A percentile compares a stretch with the other conserved stretches of the same genome.
These are phyloP conservation scores for Penicillium bialowiezense DNA, from an alignment of 495 filamentous ascomycete genomes.

Conservation along the genomic window DNA sequence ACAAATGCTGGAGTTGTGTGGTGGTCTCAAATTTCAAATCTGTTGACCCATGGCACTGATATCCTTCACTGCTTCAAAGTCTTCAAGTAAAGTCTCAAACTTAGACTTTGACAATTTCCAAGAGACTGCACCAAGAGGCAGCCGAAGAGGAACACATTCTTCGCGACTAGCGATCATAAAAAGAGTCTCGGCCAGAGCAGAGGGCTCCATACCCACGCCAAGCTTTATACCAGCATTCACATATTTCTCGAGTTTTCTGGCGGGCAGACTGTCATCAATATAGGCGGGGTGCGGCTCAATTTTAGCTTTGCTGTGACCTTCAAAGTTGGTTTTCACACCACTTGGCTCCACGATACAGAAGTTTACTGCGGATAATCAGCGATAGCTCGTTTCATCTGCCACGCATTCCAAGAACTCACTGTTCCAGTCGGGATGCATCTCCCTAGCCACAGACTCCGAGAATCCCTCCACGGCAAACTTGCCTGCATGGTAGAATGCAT, in stretches of 20 bases:
- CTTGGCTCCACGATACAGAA: slow-evolving; percentile 49
- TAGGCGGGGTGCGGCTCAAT: slow-evolving; percentile 36
- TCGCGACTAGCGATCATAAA: slow-evolving; percentile 32
- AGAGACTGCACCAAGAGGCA: slow-evolving; percentile 43
- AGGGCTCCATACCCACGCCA: slow-evolving; percentile 33
- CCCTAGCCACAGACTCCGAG: slow-evolving; percentile 50
- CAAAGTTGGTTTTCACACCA: slow-evolving; percentile 47
- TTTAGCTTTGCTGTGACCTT: slow-evolving; percentile 14
- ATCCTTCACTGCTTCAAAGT: slow-evolving; percentile 28
- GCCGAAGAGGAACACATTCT: slow-evolving; percentile 37
- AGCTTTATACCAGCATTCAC: slow-evolving; percentile 27
- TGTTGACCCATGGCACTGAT: slow-evolving; percentile 8
- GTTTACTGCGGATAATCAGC: slow-evolving; percentile 28
- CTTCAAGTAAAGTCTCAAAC: slow-evolving; percentile 19
- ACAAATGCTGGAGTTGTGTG: too few species aligned
- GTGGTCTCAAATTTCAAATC: too few species aligned
- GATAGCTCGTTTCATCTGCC: neutral
- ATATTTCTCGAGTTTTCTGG: slow-evolving; percentile 32
- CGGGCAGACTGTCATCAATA: slow-evolving; percentile 27
- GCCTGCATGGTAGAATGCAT: slow-evolving; percentile 53
- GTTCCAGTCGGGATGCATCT: slow-evolving; percentile 50
- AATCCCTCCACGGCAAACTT: slow-evolving; percentile 58
- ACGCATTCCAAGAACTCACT: slow-evolving; percentile 22
- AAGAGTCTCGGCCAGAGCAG: slow-evolving; percentile 34
- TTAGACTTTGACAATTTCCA: slow-evolving; percentile 28